phyloP scores from a whole-genome alignment of 495 filamentous ascomycete genomes.

The Lasiosphaeris hirsuta region DNA sequence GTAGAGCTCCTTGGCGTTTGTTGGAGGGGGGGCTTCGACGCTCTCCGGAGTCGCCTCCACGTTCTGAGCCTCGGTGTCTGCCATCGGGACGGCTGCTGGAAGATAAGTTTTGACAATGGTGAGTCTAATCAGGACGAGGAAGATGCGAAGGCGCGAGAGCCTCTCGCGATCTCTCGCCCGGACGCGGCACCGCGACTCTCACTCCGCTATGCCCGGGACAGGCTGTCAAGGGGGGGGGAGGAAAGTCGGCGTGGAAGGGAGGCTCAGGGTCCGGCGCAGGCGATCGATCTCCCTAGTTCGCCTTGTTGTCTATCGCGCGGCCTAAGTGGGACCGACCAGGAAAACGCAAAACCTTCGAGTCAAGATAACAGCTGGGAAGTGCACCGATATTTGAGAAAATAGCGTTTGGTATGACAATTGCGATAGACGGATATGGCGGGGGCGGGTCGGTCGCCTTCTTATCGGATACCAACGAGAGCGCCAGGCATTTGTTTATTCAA shows the following conservation, averaged over 20 bases:
- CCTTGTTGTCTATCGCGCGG: neutral
- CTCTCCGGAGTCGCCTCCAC: conserved; percentile 21
- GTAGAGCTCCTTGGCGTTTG: conserved; percentile 53
- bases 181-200: no score
- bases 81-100: conserved; percentile 14
- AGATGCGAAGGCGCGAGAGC: no score
- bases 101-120: neutral
- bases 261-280: no score
- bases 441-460: neutral
- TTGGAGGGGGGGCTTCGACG: conserved; percentile 12
- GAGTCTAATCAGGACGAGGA: no score
- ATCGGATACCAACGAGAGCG: conserved; percentile 5
- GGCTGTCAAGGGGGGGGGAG: no score
- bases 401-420: neutral
- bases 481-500: conserved; percentile 6
- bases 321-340: conserved; percentile 5
- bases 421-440: no score
- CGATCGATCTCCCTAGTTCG: neutral
- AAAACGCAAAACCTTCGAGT: conserved; percentile 2
- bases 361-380: neutral
- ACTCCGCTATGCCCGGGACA: no score
- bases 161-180: no score
- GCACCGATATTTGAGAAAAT: neutral
- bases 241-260: no score
- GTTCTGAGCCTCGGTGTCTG: conserved; percentile 14